Evolutionary conservation across 306 rosid genomes (phyloP), one percentile per base, ranked within the genome.

Genomic region (Biancaea sappan): DNA sequence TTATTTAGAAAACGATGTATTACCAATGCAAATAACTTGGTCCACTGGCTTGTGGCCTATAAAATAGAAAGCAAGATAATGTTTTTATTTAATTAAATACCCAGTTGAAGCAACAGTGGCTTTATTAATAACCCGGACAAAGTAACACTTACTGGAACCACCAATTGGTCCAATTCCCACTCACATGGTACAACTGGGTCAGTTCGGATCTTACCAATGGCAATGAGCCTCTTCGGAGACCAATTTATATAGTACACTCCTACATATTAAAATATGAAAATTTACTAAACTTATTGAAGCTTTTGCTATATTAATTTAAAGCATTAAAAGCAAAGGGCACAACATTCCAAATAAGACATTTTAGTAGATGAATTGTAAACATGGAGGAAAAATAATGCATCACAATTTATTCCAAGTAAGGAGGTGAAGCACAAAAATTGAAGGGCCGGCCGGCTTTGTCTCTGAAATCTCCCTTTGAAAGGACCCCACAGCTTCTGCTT

Each of bases 401-500:
- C 22, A 43, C 46, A 26, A 12, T 29, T 57, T 22, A n/a, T 72
- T 25, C n/a, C n/a, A 29, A 51, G 51, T 66, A 31, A 70, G 31
- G n/a, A 48, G 6, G 44, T 37, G 29, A 34, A 11, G 37, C 29
- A 13, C 5, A 6, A 69, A 65, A 65, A 34, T 35, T 12, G 68
- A 61, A 77, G 38, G 34, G 53, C 29, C 57, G 18, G n/a, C n/a
- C n/a, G n/a, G n/a, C n/a, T n/a, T n/a, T 73, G 76, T 74, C 84
- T 77, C 75, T 63, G 50, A 70, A 79, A 38, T 58, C 71, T 66
- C 51, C 75, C 87, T 77, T 84, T 83, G 83, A 69, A 84, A 74
- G 66, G 71, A 31, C 67, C 58, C 48, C 79, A 66, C 67, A 32
- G 32, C 80, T 66, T 78, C 67, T 26, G 32, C 80, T 66, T 78